Base-by-base conservation (phyloP, 2,329 filamentous ascomycete genomes). In the Endocalyx cinctus region DNA sequence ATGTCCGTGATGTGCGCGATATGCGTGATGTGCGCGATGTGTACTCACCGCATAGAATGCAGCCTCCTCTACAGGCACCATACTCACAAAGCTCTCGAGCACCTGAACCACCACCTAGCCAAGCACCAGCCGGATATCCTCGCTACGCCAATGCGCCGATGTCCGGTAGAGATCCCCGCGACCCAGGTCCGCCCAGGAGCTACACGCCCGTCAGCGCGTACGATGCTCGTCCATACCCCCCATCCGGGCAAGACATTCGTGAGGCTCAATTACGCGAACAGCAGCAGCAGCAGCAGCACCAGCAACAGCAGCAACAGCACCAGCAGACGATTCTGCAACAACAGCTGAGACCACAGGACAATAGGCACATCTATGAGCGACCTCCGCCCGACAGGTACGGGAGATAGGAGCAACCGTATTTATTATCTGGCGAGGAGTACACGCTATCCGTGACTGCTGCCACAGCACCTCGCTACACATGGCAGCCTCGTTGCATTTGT, bases 201-300 rank as follows among this genome's bases (percentile, higher is more conserved):
- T 71, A 67, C 45, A 70, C 69, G 2, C 67, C 69, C 4, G 61
- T 58, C 10, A 43, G 46, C 4, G 45, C 52, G 2, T 71, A 70
- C 34, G 67, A 72, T 17, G 41, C 37, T 6, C 57, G 67, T 12
- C 61, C 58, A 6, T 67, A 66, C 32, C 57, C 58, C 10, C 53
- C 56, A 3, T 55, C 51, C n/a, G 53, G 54, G 14, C 48, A 38
- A 39, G 57, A 53, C 30, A 34, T 47, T 13, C 56, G 62, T n/a
- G 64, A 67, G 35, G 55, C 48, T 12, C 53, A 64, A 12, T 44
- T 58, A 11, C 52, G 60, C 27, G 62, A 66, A 35, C 59, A 60
- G 18, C 57, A 64, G 17, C 20, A 23, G 20, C 20, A 23, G n/a
- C 20, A 23, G 8, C 20, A 23, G 20, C 20, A 23, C 20, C 20